These are phyloP conservation scores for Phytophthora syringae DNA, from an alignment of 352 stramenopile genomes.

Conservation along the genomic window DNA sequence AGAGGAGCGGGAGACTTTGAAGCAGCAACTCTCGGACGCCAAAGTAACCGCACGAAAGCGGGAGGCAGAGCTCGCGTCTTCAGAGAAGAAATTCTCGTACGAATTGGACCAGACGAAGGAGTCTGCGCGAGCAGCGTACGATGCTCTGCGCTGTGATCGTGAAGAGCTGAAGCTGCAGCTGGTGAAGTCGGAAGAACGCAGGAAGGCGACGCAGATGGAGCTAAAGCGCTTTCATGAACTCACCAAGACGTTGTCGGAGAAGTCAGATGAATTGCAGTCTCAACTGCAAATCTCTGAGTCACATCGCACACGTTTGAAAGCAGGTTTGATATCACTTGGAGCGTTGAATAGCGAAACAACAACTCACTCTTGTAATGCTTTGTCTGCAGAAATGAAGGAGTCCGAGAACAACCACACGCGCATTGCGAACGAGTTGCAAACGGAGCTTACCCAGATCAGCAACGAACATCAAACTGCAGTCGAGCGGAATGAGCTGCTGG, in stretches of 20 bases:
- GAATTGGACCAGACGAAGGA: constrained; percentile 76
- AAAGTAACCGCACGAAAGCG: constrained; percentile 61
- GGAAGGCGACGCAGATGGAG: constrained; percentile 50
- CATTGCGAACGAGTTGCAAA: constrained; percentile 37
- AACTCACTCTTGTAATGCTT: constrained; percentile 4
- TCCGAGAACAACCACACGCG: constrained; percentile 39
- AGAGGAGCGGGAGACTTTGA: constrained; percentile 62
- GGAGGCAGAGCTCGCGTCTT: constrained; percentile 54
- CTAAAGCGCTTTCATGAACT: constrained; percentile 62
- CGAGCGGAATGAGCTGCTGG: constrained; percentile 44
- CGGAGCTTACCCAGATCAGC: constrained; percentile 36
- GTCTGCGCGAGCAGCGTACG: constrained; percentile 66
- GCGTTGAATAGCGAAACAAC: neutral
- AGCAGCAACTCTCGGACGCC: constrained; percentile 64
- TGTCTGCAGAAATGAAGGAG: constrained; percentile 47
- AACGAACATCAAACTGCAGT: constrained; percentile 35
- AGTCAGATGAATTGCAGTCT: constrained; percentile 56
- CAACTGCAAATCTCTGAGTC: constrained; percentile 60
- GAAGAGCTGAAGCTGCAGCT: constrained; percentile 71
- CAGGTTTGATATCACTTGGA: constrained; percentile 30
- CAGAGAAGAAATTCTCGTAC: constrained; percentile 74
- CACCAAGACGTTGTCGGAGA: constrained; percentile 53
- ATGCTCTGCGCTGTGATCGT: constrained; percentile 59
- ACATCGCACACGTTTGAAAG: constrained; percentile 38
- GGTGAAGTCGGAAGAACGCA: constrained; percentile 52